A percentile compares a stretch with the other conserved stretches of the same genome.
Evolutionary conservation across 495 filamentous ascomycete species (phyloP).

Genomic region (Articulospora tetracladia): DNA sequence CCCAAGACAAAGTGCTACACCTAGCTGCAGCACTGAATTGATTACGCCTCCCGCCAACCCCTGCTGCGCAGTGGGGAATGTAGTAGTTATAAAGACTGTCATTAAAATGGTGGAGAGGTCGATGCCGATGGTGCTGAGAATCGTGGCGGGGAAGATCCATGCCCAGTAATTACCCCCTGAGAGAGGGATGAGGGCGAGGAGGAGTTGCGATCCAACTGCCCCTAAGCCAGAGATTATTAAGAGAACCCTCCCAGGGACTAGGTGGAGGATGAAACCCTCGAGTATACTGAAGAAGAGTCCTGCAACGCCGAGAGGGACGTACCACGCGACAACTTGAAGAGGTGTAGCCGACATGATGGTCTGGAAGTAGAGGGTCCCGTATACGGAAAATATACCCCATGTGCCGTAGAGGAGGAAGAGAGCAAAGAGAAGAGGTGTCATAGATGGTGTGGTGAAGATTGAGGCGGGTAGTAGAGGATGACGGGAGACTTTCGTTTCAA

Average conservation of each 20-base stretch:
- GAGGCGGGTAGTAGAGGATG: constrained; percentile 69
- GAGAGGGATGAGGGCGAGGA: constrained; percentile 66
- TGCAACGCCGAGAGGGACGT: constrained; percentile 65
- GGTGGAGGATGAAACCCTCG: constrained; percentile 73
- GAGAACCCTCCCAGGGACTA: constrained; percentile 65
- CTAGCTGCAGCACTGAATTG: constrained; percentile 55
- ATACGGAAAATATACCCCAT: constrained; percentile 48
- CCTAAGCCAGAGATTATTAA: constrained; percentile 64
- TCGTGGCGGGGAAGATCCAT: constrained; percentile 76
- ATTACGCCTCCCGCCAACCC: constrained; percentile 67
- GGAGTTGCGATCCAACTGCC: constrained; percentile 54
- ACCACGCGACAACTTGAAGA: constrained; percentile 71
- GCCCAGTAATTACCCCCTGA: constrained; percentile 53
- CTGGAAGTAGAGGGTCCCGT: background rate
- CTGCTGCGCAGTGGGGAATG: constrained; percentile 61
- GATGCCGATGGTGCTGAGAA: constrained; percentile 72
- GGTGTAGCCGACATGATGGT: constrained; percentile 64
- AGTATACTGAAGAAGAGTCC: constrained; percentile 64
- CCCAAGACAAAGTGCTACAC: constrained; percentile 71
- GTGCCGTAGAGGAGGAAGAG: constrained; percentile 71
- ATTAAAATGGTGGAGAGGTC: constrained; percentile 78
- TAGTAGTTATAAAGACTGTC: constrained; percentile 79
- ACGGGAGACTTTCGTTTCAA: constrained; percentile 72
- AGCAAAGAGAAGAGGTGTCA: constrained; percentile 60
- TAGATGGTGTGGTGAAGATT: constrained; percentile 65